Percentiles rank a stretch among this genome's conserved stretches.
Conservation (phyloP, 257 asterid species). For the Fraxinus quadrangulata region DNA sequence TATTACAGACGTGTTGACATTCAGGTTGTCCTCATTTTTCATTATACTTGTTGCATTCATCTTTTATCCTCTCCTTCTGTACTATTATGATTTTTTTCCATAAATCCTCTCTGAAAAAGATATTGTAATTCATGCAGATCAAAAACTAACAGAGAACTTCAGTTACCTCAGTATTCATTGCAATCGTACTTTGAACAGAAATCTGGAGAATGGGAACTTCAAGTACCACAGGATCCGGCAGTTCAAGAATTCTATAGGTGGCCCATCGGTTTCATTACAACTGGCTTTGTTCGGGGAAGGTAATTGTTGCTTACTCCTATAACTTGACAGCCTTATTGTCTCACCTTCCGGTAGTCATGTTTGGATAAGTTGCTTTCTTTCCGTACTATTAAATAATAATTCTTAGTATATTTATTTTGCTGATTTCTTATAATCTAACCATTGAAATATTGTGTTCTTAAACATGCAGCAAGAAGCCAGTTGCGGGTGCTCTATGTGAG, state of each 20-base stretch:
- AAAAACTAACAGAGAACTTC: slow-evolving; percentile 47
- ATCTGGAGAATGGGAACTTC: slow-evolving; percentile 70
- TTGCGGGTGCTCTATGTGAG: slow-evolving; percentile 71
- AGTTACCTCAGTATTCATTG: slow-evolving; percentile 54
- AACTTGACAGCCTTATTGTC: not conserved
- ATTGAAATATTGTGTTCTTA: slow-evolving; percentile 16
- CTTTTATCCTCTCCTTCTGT: not conserved
- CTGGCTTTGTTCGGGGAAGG: slow-evolving; percentile 93
- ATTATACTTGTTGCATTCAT: not conserved
- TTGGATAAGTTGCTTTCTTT: not conserved
- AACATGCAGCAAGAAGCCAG: slow-evolving; percentile 69
- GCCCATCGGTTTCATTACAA: slow-evolving; percentile 82
- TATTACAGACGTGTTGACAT: slow-evolving; percentile 53
- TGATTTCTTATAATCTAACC: not conserved
- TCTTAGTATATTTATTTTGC: not conserved
- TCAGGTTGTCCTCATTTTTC: slow-evolving; percentile 45
- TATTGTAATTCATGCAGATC: slow-evolving; percentile 48
- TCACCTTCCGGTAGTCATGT: not conserved
- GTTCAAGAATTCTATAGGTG: slow-evolving; percentile 46
- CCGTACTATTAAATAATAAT: not conserved
- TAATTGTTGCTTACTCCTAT: slow-evolving; percentile 26
- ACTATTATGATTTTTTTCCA: slow-evolving; percentile 5
- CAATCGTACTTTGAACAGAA: slow-evolving; percentile 49
- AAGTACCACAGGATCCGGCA: slow-evolving; percentile 51
- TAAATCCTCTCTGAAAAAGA: slow-evolving; percentile 1